A percentile compares a stretch with the other conserved stretches of the same genome.
Conservation (phyloP, 371 early-diverging fungal species). For the Rhizoclosmatium hyalinum region DNA sequence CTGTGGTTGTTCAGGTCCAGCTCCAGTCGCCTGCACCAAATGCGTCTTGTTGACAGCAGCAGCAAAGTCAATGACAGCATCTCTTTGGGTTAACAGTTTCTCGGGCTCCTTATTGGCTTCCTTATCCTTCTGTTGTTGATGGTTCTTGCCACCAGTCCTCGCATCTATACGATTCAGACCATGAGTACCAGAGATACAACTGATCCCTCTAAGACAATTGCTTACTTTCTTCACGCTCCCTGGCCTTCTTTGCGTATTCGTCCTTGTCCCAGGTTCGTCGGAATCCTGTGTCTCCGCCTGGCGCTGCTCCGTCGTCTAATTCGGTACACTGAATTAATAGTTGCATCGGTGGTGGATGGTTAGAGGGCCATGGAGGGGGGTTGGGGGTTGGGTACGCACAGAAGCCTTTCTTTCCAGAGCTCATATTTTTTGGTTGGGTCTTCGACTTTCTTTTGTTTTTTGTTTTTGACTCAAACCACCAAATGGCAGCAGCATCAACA, state of each 20-base stretch:
- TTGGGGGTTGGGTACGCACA: not conserved
- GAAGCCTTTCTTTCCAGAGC: conserved; percentile 2
- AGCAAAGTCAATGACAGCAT: conserved; percentile 72
- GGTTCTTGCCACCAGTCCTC: conserved; percentile 27
- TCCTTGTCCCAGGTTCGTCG: conserved; percentile 73
- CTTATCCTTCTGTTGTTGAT: conserved; percentile 37
- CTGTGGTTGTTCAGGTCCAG: conserved; percentile 60
- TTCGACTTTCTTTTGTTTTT: conserved; percentile 8
- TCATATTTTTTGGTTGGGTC: not conserved
- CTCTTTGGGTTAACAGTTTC: conserved; percentile 46
- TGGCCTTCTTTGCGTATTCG: conserved; percentile 67
- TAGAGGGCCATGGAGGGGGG: not conserved
- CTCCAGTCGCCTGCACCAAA: conserved; percentile 68
- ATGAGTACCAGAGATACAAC: too few relatives aligned
- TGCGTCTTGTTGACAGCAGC: conserved; percentile 81
- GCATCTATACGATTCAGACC: too few relatives aligned
- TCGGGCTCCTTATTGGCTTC: conserved; percentile 37
- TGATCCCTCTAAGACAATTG: too few relatives aligned
- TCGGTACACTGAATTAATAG: not conserved
- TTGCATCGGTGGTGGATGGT: not conserved
- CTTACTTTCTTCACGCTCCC: conserved; percentile 57
- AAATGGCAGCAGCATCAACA: not conserved
- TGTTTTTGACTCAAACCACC: not conserved
- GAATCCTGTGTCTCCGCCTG: conserved; percentile 55
- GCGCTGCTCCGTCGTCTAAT: conserved; percentile 17